A percentile compares a stretch with the other conserved stretches of the same genome.
Conservation (phyloP, 257 asterid genomes). For the Solanum phureja region DNA sequence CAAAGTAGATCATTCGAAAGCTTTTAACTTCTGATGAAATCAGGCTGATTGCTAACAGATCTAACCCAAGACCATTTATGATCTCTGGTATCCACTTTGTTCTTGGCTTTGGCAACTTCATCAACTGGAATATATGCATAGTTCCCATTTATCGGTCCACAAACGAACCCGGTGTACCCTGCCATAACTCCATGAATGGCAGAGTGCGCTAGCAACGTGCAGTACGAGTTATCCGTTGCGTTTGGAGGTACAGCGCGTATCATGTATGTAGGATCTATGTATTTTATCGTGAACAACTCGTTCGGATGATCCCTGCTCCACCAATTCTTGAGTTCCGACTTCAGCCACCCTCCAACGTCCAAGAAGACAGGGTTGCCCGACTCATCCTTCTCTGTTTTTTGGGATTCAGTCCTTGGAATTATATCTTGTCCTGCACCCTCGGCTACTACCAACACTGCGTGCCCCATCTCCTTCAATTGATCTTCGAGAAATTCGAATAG, state of each 20-base stretch:
- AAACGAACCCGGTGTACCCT: constrained; percentile 70
- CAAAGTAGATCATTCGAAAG: not conserved
- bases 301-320: constrained; percentile 56
- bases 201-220: constrained; percentile 65
- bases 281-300: constrained; percentile 57
- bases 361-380: constrained; percentile 63
- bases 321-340: constrained; percentile 69
- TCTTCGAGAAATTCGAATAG: constrained; percentile 42
- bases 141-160: constrained; percentile 60
- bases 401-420: constrained; percentile 30
- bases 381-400: constrained; percentile 47
- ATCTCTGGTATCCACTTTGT: constrained; percentile 45
- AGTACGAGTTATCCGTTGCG: constrained; percentile 61
- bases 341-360: constrained; percentile 81
- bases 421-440: constrained; percentile 82
- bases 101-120: constrained; percentile 58
- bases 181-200: constrained; percentile 87
- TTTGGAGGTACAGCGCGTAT: constrained; percentile 65
- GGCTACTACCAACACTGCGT: constrained; percentile 61
- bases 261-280: constrained; percentile 81
- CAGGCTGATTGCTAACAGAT: constrained; percentile 76
- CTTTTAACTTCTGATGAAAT: constrained; percentile 17
- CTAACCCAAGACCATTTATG: constrained; percentile 93
- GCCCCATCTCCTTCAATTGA: constrained; percentile 34
- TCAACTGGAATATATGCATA: constrained; percentile 72